A percentile compares a stretch with the other conserved stretches of the same genome.
phyloP scores from a whole-genome alignment of 495 filamentous ascomycete genomes.

The Polyplosphaeria fusca region DNA sequence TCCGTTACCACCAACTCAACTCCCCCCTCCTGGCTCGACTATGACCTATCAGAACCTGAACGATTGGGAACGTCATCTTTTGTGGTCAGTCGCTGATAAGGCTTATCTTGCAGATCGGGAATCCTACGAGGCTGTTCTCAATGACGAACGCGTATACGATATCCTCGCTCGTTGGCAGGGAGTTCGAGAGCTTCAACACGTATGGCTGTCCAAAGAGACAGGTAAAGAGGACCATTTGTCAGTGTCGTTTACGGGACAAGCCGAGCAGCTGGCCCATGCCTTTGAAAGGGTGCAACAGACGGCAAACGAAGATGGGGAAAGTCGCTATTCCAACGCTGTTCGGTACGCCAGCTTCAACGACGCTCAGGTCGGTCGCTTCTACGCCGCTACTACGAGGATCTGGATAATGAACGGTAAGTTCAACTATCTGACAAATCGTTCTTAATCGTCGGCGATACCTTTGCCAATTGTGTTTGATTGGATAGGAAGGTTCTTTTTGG shows the following conservation, averaged over 20 bases:
- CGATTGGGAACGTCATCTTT: not conserved
- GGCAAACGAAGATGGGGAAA: not conserved
- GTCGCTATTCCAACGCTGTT: not conserved
- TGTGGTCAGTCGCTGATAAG: not conserved
- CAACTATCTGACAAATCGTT: too few relatives aligned
- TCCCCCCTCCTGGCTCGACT: not conserved
- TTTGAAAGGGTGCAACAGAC: not conserved
- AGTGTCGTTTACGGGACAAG: not conserved
- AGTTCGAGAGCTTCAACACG: conserved; percentile 7
- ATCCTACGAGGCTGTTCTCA: not conserved
- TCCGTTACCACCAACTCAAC: not conserved
- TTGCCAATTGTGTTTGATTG: too few relatives aligned
- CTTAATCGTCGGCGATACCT: too few relatives aligned
- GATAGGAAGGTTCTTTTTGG: too few relatives aligned
- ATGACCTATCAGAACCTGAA: not conserved
- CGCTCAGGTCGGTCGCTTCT: conserved; percentile 14
- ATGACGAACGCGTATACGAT: conserved; percentile 8
- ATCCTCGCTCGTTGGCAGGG: conserved; percentile 22
- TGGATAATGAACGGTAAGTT: conserved; percentile 23
- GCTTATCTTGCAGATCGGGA: not conserved
- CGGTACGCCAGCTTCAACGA: conserved; percentile 10
- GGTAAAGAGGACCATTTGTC: conserved; percentile 2
- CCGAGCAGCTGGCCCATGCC: not conserved
- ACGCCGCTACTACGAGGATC: conserved; percentile 11
- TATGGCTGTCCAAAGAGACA: conserved; percentile 9